These are phyloP conservation scores for Crithidia mellificae DNA, from an alignment of 208 protist genomes.

Conservation along the genomic window DNA sequence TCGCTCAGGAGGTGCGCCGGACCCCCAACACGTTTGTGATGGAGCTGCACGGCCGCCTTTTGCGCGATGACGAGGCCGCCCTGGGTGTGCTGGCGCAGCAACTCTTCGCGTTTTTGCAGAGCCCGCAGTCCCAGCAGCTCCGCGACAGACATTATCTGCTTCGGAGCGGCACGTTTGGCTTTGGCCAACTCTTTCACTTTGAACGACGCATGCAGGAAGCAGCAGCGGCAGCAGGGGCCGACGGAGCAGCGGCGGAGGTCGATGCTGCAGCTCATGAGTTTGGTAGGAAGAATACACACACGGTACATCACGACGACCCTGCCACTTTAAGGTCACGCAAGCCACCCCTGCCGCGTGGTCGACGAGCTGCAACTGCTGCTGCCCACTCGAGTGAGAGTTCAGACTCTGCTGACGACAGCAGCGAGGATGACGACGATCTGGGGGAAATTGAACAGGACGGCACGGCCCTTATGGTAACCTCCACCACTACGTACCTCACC, in stretches of 20 bases:
- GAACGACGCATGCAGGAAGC: constrained; percentile 31
- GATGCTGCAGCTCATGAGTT: background rate
- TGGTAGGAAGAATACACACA: too few species aligned
- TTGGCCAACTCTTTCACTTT: constrained; percentile 80
- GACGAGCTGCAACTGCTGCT: too few species aligned
- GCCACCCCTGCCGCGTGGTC: too few species aligned
- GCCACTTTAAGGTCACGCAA: too few species aligned
- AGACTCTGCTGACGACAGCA: background rate
- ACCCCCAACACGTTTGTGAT: constrained; percentile 60
- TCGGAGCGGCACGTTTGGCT: constrained; percentile 68
- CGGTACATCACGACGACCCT: too few species aligned
- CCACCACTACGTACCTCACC: constrained; percentile 55
- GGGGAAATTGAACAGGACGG: constrained; percentile 25
- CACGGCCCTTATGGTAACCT: constrained; percentile 48
- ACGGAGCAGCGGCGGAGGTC: background rate
- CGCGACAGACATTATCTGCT: constrained; percentile 58
- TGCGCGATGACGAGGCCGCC: constrained; percentile 69
- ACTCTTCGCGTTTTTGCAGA: constrained; percentile 62
- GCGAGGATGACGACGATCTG: background rate
- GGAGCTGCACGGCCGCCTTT: constrained; percentile 62
- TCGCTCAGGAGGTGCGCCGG: constrained; percentile 58
- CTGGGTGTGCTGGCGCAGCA: constrained; percentile 69
- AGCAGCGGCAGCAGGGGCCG: background rate
- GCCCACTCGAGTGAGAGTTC: too few species aligned
- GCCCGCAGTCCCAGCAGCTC: constrained; percentile 49